Percentiles rank a stretch among this genome's conserved stretches.
Evolutionary conservation across 805 yeast species (phyloP).

Genomic region (Wickerhamiella sorbophila): DNA sequence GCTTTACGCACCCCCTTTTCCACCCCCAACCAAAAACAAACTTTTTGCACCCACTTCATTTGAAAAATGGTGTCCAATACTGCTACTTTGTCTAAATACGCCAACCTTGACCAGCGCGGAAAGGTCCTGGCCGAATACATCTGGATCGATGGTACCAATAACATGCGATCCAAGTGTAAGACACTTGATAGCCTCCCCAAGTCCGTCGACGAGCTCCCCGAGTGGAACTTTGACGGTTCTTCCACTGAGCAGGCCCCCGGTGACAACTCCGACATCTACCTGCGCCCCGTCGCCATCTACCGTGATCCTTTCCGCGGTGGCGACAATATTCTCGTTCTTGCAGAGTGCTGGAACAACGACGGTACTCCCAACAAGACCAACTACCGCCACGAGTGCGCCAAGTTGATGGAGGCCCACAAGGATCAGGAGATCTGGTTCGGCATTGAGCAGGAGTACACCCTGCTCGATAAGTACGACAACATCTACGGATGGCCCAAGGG

Average conservation of each 20-base stretch:
- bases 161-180: slow-evolving; percentile 86
- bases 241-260: slow-evolving; percentile 99
- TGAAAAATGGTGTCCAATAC: slow-evolving; percentile 35
- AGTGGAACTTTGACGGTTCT: slow-evolving; percentile 99
- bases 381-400: slow-evolving; percentile 95
- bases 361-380: slow-evolving; percentile 98
- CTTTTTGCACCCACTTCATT: background rate
- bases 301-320: slow-evolving; percentile 97
- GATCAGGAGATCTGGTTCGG: slow-evolving; percentile 90
- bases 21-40: background rate
- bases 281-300: slow-evolving; percentile 91
- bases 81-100: slow-evolving; percentile 62
- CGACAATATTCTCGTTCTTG: slow-evolving; percentile 85
- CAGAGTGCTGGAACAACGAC: slow-evolving; percentile 96
- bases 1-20: background rate
- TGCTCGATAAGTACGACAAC: slow-evolving; percentile 78
- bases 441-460: slow-evolving; percentile 95
- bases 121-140: slow-evolving; percentile 87
- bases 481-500: slow-evolving; percentile 99
- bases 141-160: slow-evolving; percentile 92
- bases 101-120: slow-evolving; percentile 74
- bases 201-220: slow-evolving; percentile 78
- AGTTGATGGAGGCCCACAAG: slow-evolving; percentile 84
- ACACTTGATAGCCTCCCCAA: slow-evolving; percentile 58
- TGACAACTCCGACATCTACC: slow-evolving; percentile 84